phyloP scores from a whole-genome alignment of 2,329 filamentous ascomycete species.

The Metarhizium sp. region DNA sequence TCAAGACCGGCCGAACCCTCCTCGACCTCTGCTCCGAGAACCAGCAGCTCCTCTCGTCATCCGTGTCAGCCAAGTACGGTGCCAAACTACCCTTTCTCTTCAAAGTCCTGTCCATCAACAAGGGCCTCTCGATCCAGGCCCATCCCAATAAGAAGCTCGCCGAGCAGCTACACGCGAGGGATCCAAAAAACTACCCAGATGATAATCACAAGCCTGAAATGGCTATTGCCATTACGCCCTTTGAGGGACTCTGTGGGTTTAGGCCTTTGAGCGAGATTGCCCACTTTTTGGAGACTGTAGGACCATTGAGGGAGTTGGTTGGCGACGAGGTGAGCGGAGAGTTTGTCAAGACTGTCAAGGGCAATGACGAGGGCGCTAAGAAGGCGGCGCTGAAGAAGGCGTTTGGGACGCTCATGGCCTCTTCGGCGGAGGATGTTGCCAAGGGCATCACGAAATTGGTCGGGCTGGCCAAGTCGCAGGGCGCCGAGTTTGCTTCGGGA shows the following conservation, averaged over 20 bases:
- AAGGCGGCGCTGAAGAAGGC: constrained; percentile 68
- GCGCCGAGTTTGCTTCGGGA: constrained; percentile 63
- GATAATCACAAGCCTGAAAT: constrained; percentile 99
- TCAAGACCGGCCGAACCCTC: constrained; percentile 73
- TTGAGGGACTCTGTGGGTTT: constrained; percentile 94
- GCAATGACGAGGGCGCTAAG: constrained; percentile 47
- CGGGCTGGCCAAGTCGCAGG: constrained; percentile 57
- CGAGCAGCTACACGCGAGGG: constrained; percentile 73
- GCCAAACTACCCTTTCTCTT: constrained; percentile 89
- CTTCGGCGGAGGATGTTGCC: constrained; percentile 47
- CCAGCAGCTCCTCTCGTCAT: constrained; percentile 65
- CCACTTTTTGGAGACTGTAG: constrained; percentile 60
- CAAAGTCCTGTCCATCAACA: constrained; percentile 94
- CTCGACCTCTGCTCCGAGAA: constrained; percentile 85
- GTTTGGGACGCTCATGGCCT: constrained; percentile 76
- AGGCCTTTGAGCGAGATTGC: constrained; percentile 77
- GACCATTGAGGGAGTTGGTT: constrained; percentile 54
- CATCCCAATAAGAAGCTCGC: constrained; percentile 91
- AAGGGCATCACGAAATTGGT: constrained; percentile 59
- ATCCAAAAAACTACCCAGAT: constrained; percentile 93
- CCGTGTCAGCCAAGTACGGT: constrained; percentile 66
- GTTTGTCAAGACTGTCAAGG: constrained; percentile 42
- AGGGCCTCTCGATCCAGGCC: constrained; percentile 93
- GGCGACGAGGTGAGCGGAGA: constrained; percentile 52
- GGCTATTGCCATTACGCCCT: constrained; percentile 94